A percentile compares a stretch with the other conserved stretches of the same genome.
phyloP scores from a whole-genome alignment of 768 basidiomycete species.

The Gloeostereum incarnatum region DNA sequence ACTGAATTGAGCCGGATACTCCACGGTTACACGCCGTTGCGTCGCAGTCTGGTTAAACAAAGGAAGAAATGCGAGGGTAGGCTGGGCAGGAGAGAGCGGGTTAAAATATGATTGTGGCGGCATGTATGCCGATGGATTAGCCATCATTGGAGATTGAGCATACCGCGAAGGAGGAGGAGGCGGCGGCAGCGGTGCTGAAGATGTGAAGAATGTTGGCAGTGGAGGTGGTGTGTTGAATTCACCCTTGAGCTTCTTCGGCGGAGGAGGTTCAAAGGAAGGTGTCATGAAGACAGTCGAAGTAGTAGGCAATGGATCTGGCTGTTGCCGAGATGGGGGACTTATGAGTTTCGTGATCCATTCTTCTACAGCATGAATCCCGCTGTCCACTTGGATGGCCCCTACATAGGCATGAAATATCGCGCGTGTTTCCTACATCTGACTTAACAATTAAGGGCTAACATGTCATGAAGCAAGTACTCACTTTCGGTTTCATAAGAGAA shows the following conservation, averaged over 20 bases:
- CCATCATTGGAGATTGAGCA: conserved; percentile 7
- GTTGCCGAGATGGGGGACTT: no score
- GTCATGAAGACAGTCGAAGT: no score
- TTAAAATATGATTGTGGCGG: conserved; percentile 27
- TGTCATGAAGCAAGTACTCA: conserved; percentile 16
- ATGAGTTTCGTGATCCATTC: no score
- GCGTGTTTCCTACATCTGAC: conserved; percentile 39
- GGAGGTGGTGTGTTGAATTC: conserved; percentile 19
- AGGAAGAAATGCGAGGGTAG: conserved; percentile 54
- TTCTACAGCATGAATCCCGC: conserved; percentile 40
- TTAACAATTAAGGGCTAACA: conserved; percentile 1
- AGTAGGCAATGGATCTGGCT: no score
- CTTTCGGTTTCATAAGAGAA: conserved; percentile 29
- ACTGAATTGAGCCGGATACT: conserved; percentile 48
- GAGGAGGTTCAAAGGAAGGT: conserved; percentile 8
- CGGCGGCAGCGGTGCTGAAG: conserved; percentile 20
- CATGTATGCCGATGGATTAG: conserved; percentile 18
- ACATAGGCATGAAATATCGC: conserved; percentile 58
- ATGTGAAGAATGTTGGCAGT: conserved; percentile 20
- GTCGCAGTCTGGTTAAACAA: conserved; percentile 67
- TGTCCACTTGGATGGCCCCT: conserved; percentile 50
- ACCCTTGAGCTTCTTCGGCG: conserved; percentile 32
- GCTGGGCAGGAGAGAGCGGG: conserved; percentile 57
- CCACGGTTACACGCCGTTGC: conserved; percentile 53
- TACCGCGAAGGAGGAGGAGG: conserved; percentile 12